Base-by-base conservation (phyloP, 208 protist genomes). In the Polymyxa betae region DNA sequence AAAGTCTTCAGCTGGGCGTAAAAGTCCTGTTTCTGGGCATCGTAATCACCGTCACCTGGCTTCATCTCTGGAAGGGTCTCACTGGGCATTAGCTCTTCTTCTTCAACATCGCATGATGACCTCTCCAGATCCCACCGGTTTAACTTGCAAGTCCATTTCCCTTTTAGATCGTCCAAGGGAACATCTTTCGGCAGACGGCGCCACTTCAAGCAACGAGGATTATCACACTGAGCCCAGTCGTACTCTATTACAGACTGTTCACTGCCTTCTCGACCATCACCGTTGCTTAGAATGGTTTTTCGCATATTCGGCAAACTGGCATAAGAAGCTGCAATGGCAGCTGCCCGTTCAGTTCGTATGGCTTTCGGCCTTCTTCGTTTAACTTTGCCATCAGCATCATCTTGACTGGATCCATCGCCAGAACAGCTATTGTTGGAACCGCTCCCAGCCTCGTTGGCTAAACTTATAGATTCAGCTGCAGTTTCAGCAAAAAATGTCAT, bases 191-290 rank as follows among this genome's bases (percentile, higher is more conserved):
- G n/a, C 24, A 89, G 88, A 20, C 38, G 43, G 54, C 88, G 24
- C 88, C 88, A 89, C 38, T 89, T 89, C 38, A 32, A 32, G 45
- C 88, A 89, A 29, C 88, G n/a, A 16, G 77, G 77, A 32, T 72
- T 38, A 88, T 54, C 43, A 32, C 77, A 88, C 35, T 54, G 77
- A 16, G 43, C 77, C 77, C 77, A 88, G 29, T 54, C 24, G 35
- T 24, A 88, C 29, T 88, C 77, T 16, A 66, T 66, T 16, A 32
- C 54, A 66, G 20, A 16, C 29, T 66, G 20, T 29, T 16, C 20
- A 16, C 29, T 66, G 54, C 20, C 20, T 66, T 32, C 54, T 29
- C 20, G 29, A 66, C 54, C 54, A 29, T 16, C 54, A 32, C 20
- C 54, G 20, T 32, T 16, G 20, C 20, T 66, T 16, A 66, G 54